Evolutionary conservation across 1,284 basidiomycete species (phyloP).

Genomic region (Trametes polyzona): DNA sequence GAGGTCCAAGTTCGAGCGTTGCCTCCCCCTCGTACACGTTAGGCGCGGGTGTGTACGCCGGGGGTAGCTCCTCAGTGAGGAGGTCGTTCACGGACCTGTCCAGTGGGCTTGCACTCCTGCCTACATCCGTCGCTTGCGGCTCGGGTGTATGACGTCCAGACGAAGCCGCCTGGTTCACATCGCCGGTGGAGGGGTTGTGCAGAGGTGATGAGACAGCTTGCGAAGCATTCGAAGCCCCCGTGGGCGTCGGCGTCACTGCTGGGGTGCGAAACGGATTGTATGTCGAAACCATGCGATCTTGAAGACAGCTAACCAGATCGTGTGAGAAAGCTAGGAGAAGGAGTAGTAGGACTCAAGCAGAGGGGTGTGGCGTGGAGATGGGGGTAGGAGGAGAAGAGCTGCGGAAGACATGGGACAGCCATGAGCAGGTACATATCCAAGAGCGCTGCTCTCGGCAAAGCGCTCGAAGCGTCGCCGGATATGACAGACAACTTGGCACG

Average conservation of each 20-base stretch:
- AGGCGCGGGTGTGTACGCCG: conserved; percentile 65
- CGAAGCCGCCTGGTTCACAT: not conserved
- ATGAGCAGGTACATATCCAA: not conserved
- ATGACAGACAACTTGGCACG: not conserved
- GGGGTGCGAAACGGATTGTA: conserved; percentile 40
- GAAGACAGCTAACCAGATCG: not conserved
- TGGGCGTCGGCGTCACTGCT: conserved; percentile 29
- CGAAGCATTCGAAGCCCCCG: conserved; percentile 14
- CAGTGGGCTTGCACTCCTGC: not conserved
- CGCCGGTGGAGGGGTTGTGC: not conserved
- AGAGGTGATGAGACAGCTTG: not conserved
- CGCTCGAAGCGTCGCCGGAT: no score
- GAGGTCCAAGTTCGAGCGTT: conserved; percentile 63
- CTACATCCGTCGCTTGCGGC: conserved; percentile 8
- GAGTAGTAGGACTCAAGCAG: not conserved
- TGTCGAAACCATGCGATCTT: conserved; percentile 17
- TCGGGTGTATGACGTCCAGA: conserved; percentile 5
- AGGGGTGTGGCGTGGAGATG: no score
- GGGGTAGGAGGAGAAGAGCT: not conserved
- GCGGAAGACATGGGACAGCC: not conserved
- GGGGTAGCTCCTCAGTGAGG: conserved; percentile 56
- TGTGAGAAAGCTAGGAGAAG: not conserved
- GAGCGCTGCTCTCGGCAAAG: not conserved
- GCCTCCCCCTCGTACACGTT: conserved; percentile 58
- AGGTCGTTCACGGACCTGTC: conserved; percentile 25